phyloP scores from a whole-genome alignment of 768 basidiomycete genomes.

The Asterophora parasitica region DNA sequence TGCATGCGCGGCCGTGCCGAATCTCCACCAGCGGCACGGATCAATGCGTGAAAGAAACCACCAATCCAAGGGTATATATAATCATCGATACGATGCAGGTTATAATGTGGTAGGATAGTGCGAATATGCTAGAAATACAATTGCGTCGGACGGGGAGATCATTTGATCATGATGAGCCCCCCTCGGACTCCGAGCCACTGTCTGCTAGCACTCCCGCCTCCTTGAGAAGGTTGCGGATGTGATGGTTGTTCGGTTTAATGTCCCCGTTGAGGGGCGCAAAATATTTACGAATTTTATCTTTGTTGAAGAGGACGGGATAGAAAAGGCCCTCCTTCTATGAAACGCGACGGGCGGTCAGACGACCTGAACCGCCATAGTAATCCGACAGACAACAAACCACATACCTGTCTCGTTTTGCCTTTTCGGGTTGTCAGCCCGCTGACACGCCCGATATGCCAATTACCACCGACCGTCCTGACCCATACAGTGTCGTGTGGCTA shows the following conservation, averaged over 20 bases:
- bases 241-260: conserved; percentile 53
- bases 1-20: too few relatives aligned
- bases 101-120: too few relatives aligned
- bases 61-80: too few relatives aligned
- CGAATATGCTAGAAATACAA: background rate
- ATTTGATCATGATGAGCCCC: too few relatives aligned
- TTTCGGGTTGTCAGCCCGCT: conserved; percentile 38
- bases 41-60: too few relatives aligned
- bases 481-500: conserved; percentile 41
- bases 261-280: conserved; percentile 63
- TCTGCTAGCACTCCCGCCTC: conserved; percentile 30
- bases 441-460: conserved; percentile 49
- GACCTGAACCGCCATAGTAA: background rate
- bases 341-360: background rate
- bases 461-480: conserved; percentile 44
- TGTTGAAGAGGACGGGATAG: conserved; percentile 49
- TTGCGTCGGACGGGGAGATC: too few relatives aligned
- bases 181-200: too few relatives aligned
- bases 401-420: conserved; percentile 45
- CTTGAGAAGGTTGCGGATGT: conserved; percentile 42
- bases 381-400: conserved; percentile 4
- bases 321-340: conserved; percentile 45
- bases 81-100: too few relatives aligned
- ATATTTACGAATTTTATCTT: conserved; percentile 48
- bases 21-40: too few relatives aligned